Percentiles rank a stretch among this genome's conserved stretches.
Evolutionary conservation across 495 filamentous ascomycete species (phyloP).

Genomic region (Aspergillus incahuasiensis): DNA sequence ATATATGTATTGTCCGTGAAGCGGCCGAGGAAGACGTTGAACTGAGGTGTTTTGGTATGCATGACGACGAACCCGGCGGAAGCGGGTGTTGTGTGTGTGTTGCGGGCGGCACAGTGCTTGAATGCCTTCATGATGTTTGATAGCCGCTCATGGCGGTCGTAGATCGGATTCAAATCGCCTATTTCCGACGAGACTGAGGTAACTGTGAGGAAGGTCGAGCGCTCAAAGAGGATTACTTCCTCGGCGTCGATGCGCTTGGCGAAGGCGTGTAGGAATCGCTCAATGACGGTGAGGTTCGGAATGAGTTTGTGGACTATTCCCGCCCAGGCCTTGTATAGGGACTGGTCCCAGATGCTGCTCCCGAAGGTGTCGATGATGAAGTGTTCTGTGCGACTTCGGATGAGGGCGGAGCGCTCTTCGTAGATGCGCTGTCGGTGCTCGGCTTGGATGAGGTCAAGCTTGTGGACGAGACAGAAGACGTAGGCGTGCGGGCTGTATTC

Average conservation of each 20-base stretch:
- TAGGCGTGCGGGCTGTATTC: constrained; percentile 81
- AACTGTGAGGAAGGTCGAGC: constrained; percentile 91
- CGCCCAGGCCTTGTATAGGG: constrained; percentile 96
- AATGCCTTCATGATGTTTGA: constrained; percentile 96
- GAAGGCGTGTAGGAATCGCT: constrained; percentile 71
- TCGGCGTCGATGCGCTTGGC: constrained; percentile 82
- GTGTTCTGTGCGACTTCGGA: constrained; percentile 68
- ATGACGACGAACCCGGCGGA: constrained; percentile 60
- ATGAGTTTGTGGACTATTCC: constrained; percentile 94
- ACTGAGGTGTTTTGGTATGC: constrained; percentile 64
- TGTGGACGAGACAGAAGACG: constrained; percentile 92
- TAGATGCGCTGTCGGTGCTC: constrained; percentile 74
- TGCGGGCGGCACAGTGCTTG: constrained; percentile 71
- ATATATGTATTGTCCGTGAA: constrained; percentile 97
- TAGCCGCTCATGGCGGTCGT: constrained; percentile 90
- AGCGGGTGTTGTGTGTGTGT: constrained; percentile 48
- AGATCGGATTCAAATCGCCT: constrained; percentile 76
- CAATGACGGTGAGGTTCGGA: constrained; percentile 86
- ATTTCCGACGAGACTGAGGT: constrained; percentile 70
- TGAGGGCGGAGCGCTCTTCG: constrained; percentile 66
- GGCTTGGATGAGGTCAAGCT: constrained; percentile 94
- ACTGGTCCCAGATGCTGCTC: constrained; percentile 98
- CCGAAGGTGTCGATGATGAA: constrained; percentile 73
- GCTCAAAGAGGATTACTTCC: constrained; percentile 92
- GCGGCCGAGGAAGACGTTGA: constrained; percentile 87